Base-by-base conservation (phyloP, 495 filamentous ascomycete genomes). In the Halenospora varia region DNA sequence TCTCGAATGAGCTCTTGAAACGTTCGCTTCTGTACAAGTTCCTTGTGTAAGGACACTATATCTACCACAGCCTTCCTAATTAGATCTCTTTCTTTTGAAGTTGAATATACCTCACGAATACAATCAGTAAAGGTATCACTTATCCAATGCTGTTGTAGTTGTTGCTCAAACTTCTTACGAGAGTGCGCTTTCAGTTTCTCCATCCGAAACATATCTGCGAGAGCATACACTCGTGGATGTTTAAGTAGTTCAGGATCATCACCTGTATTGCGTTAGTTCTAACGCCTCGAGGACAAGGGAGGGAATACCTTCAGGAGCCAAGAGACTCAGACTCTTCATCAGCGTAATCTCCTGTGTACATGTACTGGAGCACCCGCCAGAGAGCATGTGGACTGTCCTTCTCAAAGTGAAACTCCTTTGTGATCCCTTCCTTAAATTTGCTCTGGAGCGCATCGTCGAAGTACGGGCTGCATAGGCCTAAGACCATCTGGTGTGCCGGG, bases 41-140 rank as follows among this genome's bases (percentile, higher is more conserved):
- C 56, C 56, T 53, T 59, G 50, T 59, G 56, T 19, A 46, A 53
- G 50, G 41, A 47, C 41, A 53, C 35, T 20, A 53, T 23, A 45
- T 45, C 25, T 25, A 59, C 56, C 25, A 53, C 49, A 35, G n/a
- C 41, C 40, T 59, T 59, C 56, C 56, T 47, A 15, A 41, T 8
- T 52, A 25, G 39, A 18, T 51, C 23, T 8, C 13, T 23, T 8
- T 57, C 29, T 4, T 2, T 35, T 2, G 56, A 59, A 13, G 35
- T 59, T 29, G 48, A 53, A 48, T 59, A 59, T 42, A 59, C 56
- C 24, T 59, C 48, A 45, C 56, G 56, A 59, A 59, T 59, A 53
- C 35, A 59, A 59, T 59, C 48, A 58, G 39, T 1, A 25, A 58
- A 58, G 10, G 48, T 52, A 25, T 58, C 35, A 46, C 56, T 59